Evolutionary conservation across 2,329 filamentous ascomycete genomes (phyloP).

Genomic region (Penicillium sp.): DNA sequence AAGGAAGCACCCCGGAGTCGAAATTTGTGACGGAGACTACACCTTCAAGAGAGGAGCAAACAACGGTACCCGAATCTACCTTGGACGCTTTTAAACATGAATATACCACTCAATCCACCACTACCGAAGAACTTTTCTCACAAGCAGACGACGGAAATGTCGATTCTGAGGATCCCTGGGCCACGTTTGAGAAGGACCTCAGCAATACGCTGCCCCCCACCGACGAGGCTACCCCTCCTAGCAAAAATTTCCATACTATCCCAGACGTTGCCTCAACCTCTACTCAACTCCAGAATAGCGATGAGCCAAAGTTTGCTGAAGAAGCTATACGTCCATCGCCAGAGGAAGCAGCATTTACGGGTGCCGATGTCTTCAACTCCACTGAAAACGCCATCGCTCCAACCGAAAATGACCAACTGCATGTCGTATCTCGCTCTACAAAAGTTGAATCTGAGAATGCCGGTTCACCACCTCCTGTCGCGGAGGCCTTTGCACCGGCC

Average conservation of each 20-base stretch:
- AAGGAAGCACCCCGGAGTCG: neutral
- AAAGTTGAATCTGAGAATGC: neutral
- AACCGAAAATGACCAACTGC: neutral
- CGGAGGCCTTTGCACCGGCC: slow-evolving; percentile 1
- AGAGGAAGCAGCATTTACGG: neutral
- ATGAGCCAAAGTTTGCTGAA: neutral
- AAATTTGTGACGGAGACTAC: neutral
- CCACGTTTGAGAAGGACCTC: neutral
- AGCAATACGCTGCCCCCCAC: neutral
- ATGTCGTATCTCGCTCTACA: neutral
- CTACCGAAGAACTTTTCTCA: neutral
- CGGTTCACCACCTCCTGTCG: neutral
- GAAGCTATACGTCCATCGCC: neutral
- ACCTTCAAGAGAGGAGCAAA: neutral
- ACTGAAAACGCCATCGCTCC: neutral
- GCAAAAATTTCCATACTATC: neutral
- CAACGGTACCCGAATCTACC: neutral
- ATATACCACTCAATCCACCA: neutral
- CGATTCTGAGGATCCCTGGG: neutral
- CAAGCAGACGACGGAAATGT: neutral
- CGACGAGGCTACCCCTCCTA: neutral
- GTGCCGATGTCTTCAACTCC: neutral
- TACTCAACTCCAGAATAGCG: neutral
- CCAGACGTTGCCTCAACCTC: neutral
- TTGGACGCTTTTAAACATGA: neutral